These are phyloP conservation scores for Blastobotrys malaysiensis DNA, from an alignment of 1,139 yeast species.

Conservation along the genomic window DNA sequence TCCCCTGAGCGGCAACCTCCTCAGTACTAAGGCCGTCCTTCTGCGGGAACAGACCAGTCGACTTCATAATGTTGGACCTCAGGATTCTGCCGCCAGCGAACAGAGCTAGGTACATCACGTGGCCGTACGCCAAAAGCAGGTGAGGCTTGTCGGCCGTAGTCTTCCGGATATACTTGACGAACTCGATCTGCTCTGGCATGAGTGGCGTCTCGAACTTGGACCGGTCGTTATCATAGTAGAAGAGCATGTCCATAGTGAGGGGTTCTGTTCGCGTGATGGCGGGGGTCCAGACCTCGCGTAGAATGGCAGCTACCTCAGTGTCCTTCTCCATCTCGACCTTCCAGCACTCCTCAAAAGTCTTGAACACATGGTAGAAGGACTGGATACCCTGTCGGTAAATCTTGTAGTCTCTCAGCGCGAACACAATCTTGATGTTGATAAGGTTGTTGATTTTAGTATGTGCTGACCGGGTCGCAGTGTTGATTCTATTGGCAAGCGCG, in stretches of 20 bases:
- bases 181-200: conserved; percentile 56
- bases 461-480: conserved; percentile 54
- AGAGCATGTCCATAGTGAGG: conserved; percentile 57
- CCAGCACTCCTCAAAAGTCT: conserved; percentile 52
- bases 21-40: conserved; percentile 57
- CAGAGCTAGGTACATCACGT: conserved; percentile 76
- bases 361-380: conserved; percentile 70
- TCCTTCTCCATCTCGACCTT: conserved; percentile 37
- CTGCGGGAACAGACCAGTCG: conserved; percentile 71
- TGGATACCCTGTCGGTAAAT: conserved; percentile 79
- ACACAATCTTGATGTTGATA: conserved; percentile 63
- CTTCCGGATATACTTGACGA: conserved; percentile 53
- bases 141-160: conserved; percentile 60
- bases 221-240: conserved; percentile 53
- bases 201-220: conserved; percentile 53
- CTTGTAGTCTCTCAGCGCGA: conserved; percentile 69
- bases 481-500: conserved; percentile 77
- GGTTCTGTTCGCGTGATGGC: conserved; percentile 59
- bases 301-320: conserved; percentile 36
- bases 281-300: conserved; percentile 62
- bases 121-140: conserved; percentile 74
- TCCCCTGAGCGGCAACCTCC: conserved; percentile 56
- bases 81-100: conserved; percentile 83
- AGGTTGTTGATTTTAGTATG: conserved; percentile 68
- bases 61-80: conserved; percentile 59